A percentile compares a stretch with the other conserved stretches of the same genome.
Conservation (phyloP, 495 filamentous ascomycete species). For the Mytilinidion resinicola region DNA sequence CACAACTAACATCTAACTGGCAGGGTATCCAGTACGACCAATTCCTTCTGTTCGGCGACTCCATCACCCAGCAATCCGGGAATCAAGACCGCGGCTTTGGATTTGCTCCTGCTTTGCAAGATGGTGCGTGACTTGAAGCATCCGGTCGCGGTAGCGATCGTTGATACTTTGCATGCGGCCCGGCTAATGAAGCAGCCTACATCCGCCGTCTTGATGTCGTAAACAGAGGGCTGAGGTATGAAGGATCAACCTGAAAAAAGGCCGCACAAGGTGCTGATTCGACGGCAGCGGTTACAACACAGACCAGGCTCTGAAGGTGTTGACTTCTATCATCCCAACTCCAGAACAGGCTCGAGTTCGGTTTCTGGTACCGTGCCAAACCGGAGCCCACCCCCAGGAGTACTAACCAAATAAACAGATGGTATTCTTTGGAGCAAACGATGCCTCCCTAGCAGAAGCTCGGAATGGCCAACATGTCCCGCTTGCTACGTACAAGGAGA, state of each 20-base stretch:
- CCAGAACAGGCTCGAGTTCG: slow-evolving; percentile 52
- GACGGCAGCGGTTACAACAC: slow-evolving; percentile 59
- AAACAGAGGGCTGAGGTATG: slow-evolving; percentile 58
- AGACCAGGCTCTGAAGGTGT: slow-evolving; percentile 52
- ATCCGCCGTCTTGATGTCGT: slow-evolving; percentile 60
- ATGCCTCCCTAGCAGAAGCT: slow-evolving; percentile 57
- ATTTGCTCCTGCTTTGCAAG: slow-evolving; percentile 63
- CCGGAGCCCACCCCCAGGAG: too few species aligned
- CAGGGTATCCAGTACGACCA: slow-evolving; percentile 44
- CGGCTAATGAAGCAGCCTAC: slow-evolving; percentile 43
- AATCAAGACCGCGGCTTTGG: slow-evolving; percentile 57
- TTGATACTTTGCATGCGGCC: background rate
- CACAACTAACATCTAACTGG: background rate
- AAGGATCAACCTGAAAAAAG: slow-evolving; percentile 1
- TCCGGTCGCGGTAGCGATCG: background rate
- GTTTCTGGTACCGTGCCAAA: slow-evolving; percentile 53
- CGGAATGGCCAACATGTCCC: slow-evolving; percentile 65
- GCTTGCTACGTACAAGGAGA: slow-evolving; percentile 61
- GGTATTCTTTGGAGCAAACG: slow-evolving; percentile 84
- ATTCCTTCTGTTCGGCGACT: slow-evolving; percentile 77
- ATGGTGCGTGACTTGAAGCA: slow-evolving; percentile 45
- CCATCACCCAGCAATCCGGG: slow-evolving; percentile 60
- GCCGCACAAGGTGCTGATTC: slow-evolving; percentile 2
- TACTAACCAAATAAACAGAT: slow-evolving; percentile 41
- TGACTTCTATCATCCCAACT: slow-evolving; percentile 52